Conservation (phyloP, 345 rosid species). For the Anastatica hierochuntica region DNA sequence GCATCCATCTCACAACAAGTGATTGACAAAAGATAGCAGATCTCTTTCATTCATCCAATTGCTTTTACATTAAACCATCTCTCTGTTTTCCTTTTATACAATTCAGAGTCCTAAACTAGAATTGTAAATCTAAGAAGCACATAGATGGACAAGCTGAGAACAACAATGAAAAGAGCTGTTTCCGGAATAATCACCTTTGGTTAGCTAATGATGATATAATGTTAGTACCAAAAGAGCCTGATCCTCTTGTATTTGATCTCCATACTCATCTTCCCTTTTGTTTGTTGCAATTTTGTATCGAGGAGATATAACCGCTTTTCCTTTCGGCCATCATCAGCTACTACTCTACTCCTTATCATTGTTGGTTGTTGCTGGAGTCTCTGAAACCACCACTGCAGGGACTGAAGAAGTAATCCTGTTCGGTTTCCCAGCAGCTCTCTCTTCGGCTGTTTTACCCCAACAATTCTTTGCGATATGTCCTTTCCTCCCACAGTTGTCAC, state of each 20-base stretch:
- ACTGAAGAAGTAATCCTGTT: slow-evolving; percentile 5
- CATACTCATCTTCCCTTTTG: background rate
- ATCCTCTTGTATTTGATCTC: background rate
- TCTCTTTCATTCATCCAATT: too few relatives aligned
- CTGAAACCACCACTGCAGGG: slow-evolving; percentile 11
- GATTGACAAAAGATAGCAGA: too few relatives aligned
- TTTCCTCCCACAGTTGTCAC: slow-evolving; percentile 50
- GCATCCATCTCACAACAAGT: too few relatives aligned
- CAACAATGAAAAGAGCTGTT: background rate
- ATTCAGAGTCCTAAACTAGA: background rate
- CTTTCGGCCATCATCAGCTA: too few relatives aligned
- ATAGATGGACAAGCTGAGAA: background rate
- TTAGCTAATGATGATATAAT: background rate
- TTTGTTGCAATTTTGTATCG: background rate
- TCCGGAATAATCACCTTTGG: background rate
- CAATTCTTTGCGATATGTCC: slow-evolving; percentile 59
- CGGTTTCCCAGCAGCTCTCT: slow-evolving; percentile 21
- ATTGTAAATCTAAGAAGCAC: background rate
- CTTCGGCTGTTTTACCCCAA: slow-evolving; percentile 27
- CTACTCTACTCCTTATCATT: background rate
- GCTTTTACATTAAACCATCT: too few relatives aligned
- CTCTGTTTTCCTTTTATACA: too few relatives aligned
- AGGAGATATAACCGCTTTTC: too few relatives aligned
- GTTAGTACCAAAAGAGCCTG: background rate
- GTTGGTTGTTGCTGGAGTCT: slow-evolving; percentile 11